Percentiles rank a stretch among this genome's conserved stretches.
These are phyloP conservation scores for Rubus idaeus DNA, from an alignment of 306 rosid genomes.

Conservation along the genomic window DNA sequence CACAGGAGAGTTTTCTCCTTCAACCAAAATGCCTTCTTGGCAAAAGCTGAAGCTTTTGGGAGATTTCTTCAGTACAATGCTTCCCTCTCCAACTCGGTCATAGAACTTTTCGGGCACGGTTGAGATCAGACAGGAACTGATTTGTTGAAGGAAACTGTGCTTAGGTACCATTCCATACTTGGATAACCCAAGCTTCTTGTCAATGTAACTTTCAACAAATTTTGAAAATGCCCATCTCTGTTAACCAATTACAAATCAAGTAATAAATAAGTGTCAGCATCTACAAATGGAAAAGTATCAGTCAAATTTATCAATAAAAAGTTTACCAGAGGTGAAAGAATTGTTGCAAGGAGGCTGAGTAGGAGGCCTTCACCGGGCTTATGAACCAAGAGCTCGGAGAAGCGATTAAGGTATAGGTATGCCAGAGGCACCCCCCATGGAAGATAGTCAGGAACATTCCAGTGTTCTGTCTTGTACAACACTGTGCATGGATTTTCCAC, in stretches of 20 bases:
- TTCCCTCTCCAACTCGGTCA: constrained; percentile 61
- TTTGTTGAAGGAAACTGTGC: constrained; percentile 48
- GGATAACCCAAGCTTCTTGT: constrained; percentile 36
- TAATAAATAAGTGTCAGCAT: background rate
- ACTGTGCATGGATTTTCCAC: constrained; percentile 52
- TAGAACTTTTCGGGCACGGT: constrained; percentile 49
- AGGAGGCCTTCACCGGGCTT: constrained; percentile 61
- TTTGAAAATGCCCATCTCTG: constrained; percentile 63
- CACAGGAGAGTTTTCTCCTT: constrained; percentile 35
- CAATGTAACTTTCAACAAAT: constrained; percentile 58
- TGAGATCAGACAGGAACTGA: constrained; percentile 48
- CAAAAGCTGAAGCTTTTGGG: constrained; percentile 45
- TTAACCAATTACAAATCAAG: background rate
- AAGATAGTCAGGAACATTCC: constrained; percentile 54
- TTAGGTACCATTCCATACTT: constrained; percentile 72
- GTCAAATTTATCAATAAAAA: no score
- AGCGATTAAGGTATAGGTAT: constrained; percentile 56
- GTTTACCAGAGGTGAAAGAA: constrained; percentile 62
- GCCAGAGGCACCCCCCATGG: constrained; percentile 72
- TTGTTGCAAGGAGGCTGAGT: constrained; percentile 44
- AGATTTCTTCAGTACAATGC: constrained; percentile 50
- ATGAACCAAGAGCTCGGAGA: constrained; percentile 63
- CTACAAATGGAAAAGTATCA: no score
- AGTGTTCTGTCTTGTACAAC: constrained; percentile 50
- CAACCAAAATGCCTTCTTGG: constrained; percentile 47